Percentiles rank a stretch among this genome's conserved stretches.
These are phyloP conservation scores for Aspergillus sp. DNA, from an alignment of 2,329 filamentous ascomycete genomes.

Conservation along the genomic window DNA sequence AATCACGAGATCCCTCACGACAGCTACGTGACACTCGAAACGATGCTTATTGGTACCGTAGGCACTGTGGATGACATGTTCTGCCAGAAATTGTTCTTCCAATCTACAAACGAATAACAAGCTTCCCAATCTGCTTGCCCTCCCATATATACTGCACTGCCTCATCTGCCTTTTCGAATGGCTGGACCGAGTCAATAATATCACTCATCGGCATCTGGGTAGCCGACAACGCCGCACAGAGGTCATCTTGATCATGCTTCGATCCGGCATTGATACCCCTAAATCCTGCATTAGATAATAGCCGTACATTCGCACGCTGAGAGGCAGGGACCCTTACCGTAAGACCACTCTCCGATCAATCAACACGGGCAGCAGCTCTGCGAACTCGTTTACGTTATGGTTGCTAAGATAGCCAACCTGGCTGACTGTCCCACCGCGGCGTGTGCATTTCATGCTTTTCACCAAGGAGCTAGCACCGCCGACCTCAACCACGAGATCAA, in stretches of 20 bases:
- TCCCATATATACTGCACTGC: constrained; percentile 37
- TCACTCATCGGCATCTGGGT: constrained; percentile 22
- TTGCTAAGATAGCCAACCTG: constrained; percentile 38
- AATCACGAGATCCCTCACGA: no score
- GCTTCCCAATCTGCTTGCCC: constrained; percentile 39
- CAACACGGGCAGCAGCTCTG: constrained; percentile 28
- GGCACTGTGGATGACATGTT: no score
- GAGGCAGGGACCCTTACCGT: constrained; percentile 11
- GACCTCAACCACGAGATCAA: constrained; percentile 34
- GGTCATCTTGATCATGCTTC: constrained; percentile 34
- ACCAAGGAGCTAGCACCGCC: constrained; percentile 33
- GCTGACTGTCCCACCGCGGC: constrained; percentile 36
- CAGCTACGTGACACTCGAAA: no score
- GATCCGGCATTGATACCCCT: constrained; percentile 38
- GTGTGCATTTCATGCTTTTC: constrained; percentile 33
- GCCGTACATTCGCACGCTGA: neutral
- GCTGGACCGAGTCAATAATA: constrained; percentile 31
- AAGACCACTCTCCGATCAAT: constrained; percentile 33
- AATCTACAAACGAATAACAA: constrained; percentile 17
- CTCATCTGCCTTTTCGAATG: constrained; percentile 36
- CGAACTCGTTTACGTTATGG: constrained; percentile 20
- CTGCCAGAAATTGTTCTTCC: neutral
- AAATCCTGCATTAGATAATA: neutral
- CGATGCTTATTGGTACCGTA: no score
- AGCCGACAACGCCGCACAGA: constrained; percentile 28